These are phyloP conservation scores for Borovskyia barvae DNA, from an alignment of 208 protist species.

Conservation along the genomic window DNA sequence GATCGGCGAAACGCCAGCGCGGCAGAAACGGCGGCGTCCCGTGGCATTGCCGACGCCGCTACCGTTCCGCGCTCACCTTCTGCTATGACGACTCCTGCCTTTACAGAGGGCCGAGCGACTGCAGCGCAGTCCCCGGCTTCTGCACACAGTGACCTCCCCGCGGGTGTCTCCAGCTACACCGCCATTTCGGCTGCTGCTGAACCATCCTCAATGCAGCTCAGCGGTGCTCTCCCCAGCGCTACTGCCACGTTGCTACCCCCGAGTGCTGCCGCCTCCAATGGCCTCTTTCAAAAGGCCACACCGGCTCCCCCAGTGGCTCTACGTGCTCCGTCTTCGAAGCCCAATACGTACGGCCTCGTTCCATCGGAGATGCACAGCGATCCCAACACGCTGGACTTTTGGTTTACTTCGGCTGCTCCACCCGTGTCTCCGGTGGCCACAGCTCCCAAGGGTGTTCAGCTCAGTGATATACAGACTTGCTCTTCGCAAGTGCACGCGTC, in stretches of 20 bases:
- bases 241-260: neutral
- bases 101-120: neutral
- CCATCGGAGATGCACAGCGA: constrained; percentile 15
- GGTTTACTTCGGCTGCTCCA: constrained; percentile 11
- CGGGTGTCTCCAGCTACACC: neutral
- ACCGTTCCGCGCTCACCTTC: neutral
- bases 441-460: constrained; percentile 31
- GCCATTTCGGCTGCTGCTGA: no score
- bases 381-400: constrained; percentile 7
- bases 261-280: neutral
- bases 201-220: no score
- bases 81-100: neutral
- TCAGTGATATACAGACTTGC: constrained; percentile 27
- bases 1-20: constrained; percentile 20
- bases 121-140: no score
- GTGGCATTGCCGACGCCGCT: neutral
- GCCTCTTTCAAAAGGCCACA: neutral
- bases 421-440: constrained; percentile 20
- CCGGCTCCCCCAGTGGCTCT: neutral
- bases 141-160: no score
- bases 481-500: no score
- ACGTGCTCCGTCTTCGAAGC: constrained; percentile 10
- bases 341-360: constrained; percentile 37
- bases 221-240: neutral
- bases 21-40: neutral